Evolutionary conservation across 768 basidiomycete species (phyloP).

Genomic region (Auricularia cornea): DNA sequence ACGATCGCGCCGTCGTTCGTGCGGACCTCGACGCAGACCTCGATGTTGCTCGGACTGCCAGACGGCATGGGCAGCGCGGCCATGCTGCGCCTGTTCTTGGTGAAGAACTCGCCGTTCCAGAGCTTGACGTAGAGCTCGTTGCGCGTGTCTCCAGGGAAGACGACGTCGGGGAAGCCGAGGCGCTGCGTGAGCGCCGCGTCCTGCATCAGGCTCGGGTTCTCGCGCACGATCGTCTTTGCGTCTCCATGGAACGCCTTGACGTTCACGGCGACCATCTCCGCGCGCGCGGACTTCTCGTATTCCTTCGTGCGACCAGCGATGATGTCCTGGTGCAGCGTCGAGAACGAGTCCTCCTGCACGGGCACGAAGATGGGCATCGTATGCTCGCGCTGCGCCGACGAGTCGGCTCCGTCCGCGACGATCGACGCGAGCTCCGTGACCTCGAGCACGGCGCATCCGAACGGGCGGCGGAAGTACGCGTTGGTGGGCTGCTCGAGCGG

Average conservation of each 20-base stretch:
- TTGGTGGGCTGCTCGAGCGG: background rate
- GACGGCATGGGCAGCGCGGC: conserved; percentile 35
- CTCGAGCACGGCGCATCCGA: conserved; percentile 93
- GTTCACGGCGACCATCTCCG: conserved; percentile 79
- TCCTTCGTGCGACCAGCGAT: conserved; percentile 71
- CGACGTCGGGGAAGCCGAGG: conserved; percentile 92
- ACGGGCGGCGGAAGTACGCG: conserved; percentile 67
- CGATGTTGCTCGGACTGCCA: conserved; percentile 57
- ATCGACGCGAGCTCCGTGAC: conserved; percentile 67
- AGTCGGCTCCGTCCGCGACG: conserved; percentile 53
- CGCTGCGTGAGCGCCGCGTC: conserved; percentile 76
- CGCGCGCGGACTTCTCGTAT: conserved; percentile 74
- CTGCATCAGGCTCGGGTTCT: conserved; percentile 77
- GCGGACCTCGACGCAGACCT: conserved; percentile 85
- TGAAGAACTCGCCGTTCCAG: conserved; percentile 84
- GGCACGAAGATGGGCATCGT: conserved; percentile 85
- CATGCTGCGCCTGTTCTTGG: conserved; percentile 31
- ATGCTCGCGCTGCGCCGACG: conserved; percentile 61
- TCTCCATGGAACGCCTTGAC: conserved; percentile 86
- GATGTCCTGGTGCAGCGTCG: conserved; percentile 92
- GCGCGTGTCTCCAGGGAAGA: conserved; percentile 84
- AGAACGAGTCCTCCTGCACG: conserved; percentile 74
- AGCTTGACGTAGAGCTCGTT: conserved; percentile 96
- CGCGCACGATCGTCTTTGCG: conserved; percentile 58
- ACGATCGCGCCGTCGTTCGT: conserved; percentile 60